These are phyloP conservation scores for Colletotrichum karsti DNA, from an alignment of 2,329 filamentous ascomycete species.

Conservation along the genomic window DNA sequence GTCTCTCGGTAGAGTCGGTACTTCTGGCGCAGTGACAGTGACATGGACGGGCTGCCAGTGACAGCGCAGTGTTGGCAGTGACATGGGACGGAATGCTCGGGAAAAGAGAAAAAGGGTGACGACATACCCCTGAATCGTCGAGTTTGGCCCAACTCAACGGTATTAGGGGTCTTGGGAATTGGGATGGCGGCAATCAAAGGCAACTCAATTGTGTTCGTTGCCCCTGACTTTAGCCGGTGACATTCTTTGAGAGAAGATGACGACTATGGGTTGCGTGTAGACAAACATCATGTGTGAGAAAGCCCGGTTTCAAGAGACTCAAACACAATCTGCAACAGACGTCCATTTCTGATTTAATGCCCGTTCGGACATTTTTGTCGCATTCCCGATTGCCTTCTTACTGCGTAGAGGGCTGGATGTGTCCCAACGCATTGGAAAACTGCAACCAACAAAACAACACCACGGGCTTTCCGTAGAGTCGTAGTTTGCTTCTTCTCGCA, in stretches of 20 bases:
- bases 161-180: neutral
- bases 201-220: neutral
- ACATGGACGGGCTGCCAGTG: neutral
- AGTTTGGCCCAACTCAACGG: neutral
- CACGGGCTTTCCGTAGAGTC: neutral
- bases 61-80: neutral
- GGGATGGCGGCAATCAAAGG: neutral
- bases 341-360: neutral
- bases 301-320: neutral
- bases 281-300: neutral
- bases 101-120: neutral
- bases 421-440: neutral
- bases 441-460: neutral
- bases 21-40: neutral
- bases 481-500: neutral
- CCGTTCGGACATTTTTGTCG: neutral
- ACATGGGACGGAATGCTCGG: conserved; percentile 1
- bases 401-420: neutral
- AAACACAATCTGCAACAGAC: neutral
- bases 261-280: neutral
- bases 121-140: conserved; percentile 2
- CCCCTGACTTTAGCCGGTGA: neutral
- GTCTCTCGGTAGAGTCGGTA: neutral
- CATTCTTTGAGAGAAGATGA: neutral
- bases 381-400: neutral